phyloP scores from a whole-genome alignment of 345 rosid species.

The Lumnitzera littorea region DNA sequence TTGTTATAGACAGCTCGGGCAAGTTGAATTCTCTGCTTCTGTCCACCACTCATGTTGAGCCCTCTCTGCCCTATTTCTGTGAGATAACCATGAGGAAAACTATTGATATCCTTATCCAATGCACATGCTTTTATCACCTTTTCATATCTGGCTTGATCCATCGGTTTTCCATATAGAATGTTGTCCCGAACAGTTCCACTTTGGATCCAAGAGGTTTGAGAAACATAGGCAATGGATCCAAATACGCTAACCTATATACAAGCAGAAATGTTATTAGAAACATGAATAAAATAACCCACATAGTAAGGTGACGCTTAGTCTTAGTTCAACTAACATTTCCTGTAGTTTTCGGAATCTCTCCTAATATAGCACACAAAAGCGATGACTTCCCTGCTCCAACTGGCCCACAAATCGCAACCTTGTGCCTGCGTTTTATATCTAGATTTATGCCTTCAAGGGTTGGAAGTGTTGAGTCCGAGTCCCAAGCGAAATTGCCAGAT shows the following conservation, averaged over 20 bases:
- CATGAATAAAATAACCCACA: not conserved
- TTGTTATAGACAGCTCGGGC: constrained; percentile 73
- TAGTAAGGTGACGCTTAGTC: not conserved
- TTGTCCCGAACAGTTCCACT: constrained; percentile 74
- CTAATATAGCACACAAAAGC: constrained; percentile 49
- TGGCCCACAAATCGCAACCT: constrained; percentile 73
- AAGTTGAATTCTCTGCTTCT: constrained; percentile 77
- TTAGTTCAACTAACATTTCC: constrained; percentile 46
- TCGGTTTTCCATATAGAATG: constrained; percentile 53
- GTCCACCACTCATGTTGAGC: constrained; percentile 89
- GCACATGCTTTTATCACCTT: constrained; percentile 56
- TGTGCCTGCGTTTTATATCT: constrained; percentile 39
- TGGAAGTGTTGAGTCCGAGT: constrained; percentile 23
- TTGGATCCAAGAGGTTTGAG: constrained; percentile 81
- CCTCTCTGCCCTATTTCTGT: constrained; percentile 87
- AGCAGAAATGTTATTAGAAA: not conserved
- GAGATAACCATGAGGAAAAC: constrained; percentile 62
- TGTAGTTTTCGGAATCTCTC: constrained; percentile 59
- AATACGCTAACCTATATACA: constrained; percentile 38
- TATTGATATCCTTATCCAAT: constrained; percentile 56
- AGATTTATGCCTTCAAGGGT: constrained; percentile 38
- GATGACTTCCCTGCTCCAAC: constrained; percentile 85
- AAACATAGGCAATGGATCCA: constrained; percentile 62
- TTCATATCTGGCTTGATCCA: constrained; percentile 48
- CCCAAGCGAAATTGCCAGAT: constrained; percentile 67